Evolutionary conservation across 257 asterid species (phyloP).

Genomic region (Dorcoceras hygrometricum): DNA sequence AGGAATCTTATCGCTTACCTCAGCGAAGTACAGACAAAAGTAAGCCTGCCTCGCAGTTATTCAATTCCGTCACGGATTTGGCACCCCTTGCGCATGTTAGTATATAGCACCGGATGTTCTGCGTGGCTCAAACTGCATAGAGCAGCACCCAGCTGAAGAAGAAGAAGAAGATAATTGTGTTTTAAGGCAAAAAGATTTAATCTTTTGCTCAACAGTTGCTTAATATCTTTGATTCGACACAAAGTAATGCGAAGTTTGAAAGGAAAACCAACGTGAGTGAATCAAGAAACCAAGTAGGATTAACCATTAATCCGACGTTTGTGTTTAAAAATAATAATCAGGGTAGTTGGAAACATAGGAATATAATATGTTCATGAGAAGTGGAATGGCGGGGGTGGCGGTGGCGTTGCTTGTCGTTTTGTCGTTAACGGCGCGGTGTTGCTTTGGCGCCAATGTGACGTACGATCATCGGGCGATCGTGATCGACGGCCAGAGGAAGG

Average conservation of each 20-base stretch:
- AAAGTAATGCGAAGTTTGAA: not conserved
- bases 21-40: not conserved
- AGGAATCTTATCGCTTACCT: not conserved
- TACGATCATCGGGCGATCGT: conserved; percentile 74
- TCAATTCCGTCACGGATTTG: not conserved
- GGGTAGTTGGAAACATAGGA: not conserved
- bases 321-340: not conserved
- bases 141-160: conserved; percentile 13
- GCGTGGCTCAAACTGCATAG: not conserved
- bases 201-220: conserved; percentile 36
- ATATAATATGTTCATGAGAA: not conserved
- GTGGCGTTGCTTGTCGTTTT: conserved; percentile 27
- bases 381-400: conserved; percentile 16
- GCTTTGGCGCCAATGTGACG: conserved; percentile 57
- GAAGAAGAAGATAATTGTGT: conserved; percentile 17
- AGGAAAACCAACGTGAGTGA: not conserved
- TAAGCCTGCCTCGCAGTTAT: not conserved
- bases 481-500: conserved; percentile 54
- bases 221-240: conserved; percentile 13
- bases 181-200: conserved; percentile 31
- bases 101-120: not conserved
- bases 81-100: conserved; percentile 18
- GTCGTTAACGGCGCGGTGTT: conserved; percentile 36
- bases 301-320: not conserved
- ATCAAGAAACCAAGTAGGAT: not conserved